phyloP scores from a whole-genome alignment of 2,329 filamentous ascomycete genomes.

The Ophidiomyces ophidiicola region DNA sequence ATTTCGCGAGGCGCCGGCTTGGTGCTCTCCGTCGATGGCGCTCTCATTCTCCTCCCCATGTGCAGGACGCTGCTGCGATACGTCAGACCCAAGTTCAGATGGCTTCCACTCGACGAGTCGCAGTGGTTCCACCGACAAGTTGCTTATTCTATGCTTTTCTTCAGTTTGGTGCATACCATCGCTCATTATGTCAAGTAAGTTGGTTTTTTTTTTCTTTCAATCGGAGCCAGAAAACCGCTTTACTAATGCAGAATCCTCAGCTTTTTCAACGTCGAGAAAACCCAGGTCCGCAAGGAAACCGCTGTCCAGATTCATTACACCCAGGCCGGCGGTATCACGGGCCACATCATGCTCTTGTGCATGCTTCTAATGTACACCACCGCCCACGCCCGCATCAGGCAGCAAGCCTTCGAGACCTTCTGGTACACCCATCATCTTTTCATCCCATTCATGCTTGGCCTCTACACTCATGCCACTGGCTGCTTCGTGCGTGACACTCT shows the following conservation, averaged over 20 bases:
- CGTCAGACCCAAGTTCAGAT: slow-evolving; percentile 74
- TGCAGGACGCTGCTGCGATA: slow-evolving; percentile 80
- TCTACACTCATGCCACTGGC: slow-evolving; percentile 91
- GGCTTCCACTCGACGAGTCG: slow-evolving; percentile 88
- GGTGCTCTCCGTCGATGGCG: slow-evolving; percentile 68
- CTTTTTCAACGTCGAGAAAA: slow-evolving; percentile 89
- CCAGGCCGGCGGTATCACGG: slow-evolving; percentile 80
- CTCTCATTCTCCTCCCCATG: slow-evolving; percentile 84
- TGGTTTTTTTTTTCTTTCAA: too few relatives aligned
- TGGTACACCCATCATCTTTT: slow-evolving; percentile 99
- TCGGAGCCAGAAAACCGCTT: background rate
- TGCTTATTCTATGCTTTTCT: slow-evolving; percentile 77
- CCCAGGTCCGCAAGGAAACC: slow-evolving; percentile 64
- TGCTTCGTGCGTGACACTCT: slow-evolving; percentile 86
- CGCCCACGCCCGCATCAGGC: slow-evolving; percentile 80
- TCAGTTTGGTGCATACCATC: slow-evolving; percentile 61
- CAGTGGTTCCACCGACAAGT: slow-evolving; percentile 94
- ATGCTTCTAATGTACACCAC: slow-evolving; percentile 99
- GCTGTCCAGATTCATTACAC: slow-evolving; percentile 87
- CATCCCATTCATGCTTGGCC: slow-evolving; percentile 79
- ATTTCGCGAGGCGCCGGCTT: slow-evolving; percentile 87
- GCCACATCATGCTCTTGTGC: slow-evolving; percentile 96
- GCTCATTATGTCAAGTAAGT: slow-evolving; percentile 89
- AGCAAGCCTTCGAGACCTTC: slow-evolving; percentile 96
- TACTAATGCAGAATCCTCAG: slow-evolving; percentile 31